A percentile compares a stretch with the other conserved stretches of the same genome.
Conservation (phyloP, 2,329 filamentous ascomycete genomes). For the Aureobasidium pullulans region DNA sequence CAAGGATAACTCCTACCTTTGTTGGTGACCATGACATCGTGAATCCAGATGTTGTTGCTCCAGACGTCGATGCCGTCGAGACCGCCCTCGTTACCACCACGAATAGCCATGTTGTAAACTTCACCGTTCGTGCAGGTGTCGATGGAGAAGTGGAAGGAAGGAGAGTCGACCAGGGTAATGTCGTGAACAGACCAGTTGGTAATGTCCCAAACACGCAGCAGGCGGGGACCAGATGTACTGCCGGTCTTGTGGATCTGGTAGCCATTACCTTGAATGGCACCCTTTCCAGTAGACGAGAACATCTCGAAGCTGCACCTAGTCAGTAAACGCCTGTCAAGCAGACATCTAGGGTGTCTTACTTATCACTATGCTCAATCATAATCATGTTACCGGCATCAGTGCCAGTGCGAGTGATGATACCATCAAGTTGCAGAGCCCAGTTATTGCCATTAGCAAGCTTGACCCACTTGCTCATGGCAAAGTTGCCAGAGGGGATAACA, state of each 20-base stretch:
- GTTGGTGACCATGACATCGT: conserved; percentile 55
- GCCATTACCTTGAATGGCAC: conserved; percentile 47
- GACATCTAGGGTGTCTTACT: neutral
- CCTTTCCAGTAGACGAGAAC: conserved; percentile 45
- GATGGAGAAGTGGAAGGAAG: conserved; percentile 44
- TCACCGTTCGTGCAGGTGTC: conserved; percentile 47
- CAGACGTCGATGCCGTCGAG: conserved; percentile 52
- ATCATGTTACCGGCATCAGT: conserved; percentile 48
- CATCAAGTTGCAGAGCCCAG: conserved; percentile 48
- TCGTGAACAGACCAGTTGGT: conserved; percentile 45
- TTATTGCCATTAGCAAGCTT: conserved; percentile 39
- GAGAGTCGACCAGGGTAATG: conserved; percentile 42
- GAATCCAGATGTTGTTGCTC: conserved; percentile 49
- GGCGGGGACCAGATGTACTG: conserved; percentile 35
- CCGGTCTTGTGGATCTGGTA: conserved; percentile 42
- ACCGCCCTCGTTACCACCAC: conserved; percentile 45
- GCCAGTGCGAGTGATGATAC: conserved; percentile 46
- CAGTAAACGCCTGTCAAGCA: conserved; percentile 16
- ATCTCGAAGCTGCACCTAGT: conserved; percentile 40
- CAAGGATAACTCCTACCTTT: conserved; percentile 28
- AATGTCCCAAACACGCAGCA: conserved; percentile 40
- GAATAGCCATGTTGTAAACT: conserved; percentile 50
- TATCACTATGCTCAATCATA: conserved; percentile 36
- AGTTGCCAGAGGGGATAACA: conserved; percentile 44
- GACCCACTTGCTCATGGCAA: conserved; percentile 45